These are phyloP conservation scores for Paecilomyces dactylethromorphus DNA, from an alignment of 2,329 filamentous ascomycete genomes.

Conservation along the genomic window DNA sequence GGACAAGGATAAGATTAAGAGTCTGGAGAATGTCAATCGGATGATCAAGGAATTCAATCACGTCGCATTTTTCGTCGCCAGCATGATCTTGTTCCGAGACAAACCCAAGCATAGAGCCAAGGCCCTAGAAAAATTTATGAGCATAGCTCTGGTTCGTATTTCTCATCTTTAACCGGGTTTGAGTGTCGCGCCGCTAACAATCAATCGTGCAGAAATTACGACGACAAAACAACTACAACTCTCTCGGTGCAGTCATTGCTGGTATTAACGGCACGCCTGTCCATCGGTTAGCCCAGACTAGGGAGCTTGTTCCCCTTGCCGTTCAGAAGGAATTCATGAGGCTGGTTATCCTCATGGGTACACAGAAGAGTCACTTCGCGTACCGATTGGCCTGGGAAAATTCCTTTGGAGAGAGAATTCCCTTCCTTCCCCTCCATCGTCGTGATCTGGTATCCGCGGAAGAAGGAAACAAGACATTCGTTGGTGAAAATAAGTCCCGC, in stretches of 20 bases:
- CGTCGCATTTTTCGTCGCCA: constrained; percentile 72
- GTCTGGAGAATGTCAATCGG: constrained; percentile 79
- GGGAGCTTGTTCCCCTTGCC: constrained; percentile 63
- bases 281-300: constrained; percentile 73
- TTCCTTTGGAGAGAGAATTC: constrained; percentile 80
- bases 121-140: constrained; percentile 94
- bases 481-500: constrained; percentile 64
- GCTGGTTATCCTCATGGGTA: constrained; percentile 85
- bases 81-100: constrained; percentile 80
- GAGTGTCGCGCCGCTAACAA: constrained; percentile 5
- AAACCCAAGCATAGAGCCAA: constrained; percentile 91
- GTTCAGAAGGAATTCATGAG: constrained; percentile 80
- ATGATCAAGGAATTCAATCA: constrained; percentile 94
- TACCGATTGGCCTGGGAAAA: constrained; percentile 99
- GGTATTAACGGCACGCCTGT: constrained; percentile 86
- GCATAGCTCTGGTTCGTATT: constrained; percentile 57
- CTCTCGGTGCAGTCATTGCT: constrained; percentile 85
- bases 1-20: constrained; percentile 54
- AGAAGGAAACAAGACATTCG: constrained; percentile 84
- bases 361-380: constrained; percentile 84
- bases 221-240: constrained; percentile 94
- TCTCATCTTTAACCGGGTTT: neutral
- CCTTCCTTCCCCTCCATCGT: constrained; percentile 83
- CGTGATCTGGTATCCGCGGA: constrained; percentile 87
- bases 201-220: constrained; percentile 58